Conservation (phyloP, 371 early-diverging fungal genomes). For the Cokeromyces recurvatus region DNA sequence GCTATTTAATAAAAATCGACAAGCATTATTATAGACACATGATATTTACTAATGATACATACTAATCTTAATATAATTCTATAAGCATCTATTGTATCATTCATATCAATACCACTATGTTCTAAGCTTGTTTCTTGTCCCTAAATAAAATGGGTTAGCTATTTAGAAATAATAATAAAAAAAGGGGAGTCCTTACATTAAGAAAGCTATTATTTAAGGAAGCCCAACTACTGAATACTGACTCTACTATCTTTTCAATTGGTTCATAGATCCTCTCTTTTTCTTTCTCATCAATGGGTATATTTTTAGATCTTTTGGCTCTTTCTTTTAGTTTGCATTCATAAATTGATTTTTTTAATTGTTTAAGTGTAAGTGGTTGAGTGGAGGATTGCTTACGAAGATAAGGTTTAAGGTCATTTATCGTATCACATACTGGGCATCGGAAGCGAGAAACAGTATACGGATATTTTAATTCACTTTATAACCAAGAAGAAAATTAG, state of each 20-base stretch:
- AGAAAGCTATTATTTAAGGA: constrained; percentile 73
- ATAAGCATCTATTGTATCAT: constrained; percentile 68
- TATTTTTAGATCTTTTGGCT: constrained; percentile 14
- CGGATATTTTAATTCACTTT: constrained; percentile 70
- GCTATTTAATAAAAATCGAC: constrained; percentile 23
- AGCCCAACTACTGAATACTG: constrained; percentile 63
- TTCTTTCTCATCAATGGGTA: constrained; percentile 22
- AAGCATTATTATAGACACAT: background rate
- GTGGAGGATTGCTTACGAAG: constrained; percentile 19
- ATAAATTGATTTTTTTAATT: constrained; percentile 36
- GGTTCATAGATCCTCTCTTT: constrained; percentile 36
- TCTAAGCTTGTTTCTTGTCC: constrained; percentile 48
- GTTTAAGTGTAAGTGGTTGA: constrained; percentile 49
- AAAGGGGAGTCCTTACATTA: constrained; percentile 41
- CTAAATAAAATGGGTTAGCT: constrained; percentile 22
- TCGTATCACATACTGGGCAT: constrained; percentile 89
- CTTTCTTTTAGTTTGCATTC: constrained; percentile 33
- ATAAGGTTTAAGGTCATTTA: constrained; percentile 67
- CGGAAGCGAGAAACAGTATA: constrained; percentile 68
- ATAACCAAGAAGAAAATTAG: background rate
- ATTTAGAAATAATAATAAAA: background rate
- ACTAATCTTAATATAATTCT: constrained; percentile 63
- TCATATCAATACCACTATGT: constrained; percentile 65
- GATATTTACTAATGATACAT: constrained; percentile 5
- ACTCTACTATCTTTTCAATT: constrained; percentile 54